These are phyloP conservation scores for Botryotinia narcissicola DNA, from an alignment of 2,329 filamentous ascomycete species.

Conservation along the genomic window DNA sequence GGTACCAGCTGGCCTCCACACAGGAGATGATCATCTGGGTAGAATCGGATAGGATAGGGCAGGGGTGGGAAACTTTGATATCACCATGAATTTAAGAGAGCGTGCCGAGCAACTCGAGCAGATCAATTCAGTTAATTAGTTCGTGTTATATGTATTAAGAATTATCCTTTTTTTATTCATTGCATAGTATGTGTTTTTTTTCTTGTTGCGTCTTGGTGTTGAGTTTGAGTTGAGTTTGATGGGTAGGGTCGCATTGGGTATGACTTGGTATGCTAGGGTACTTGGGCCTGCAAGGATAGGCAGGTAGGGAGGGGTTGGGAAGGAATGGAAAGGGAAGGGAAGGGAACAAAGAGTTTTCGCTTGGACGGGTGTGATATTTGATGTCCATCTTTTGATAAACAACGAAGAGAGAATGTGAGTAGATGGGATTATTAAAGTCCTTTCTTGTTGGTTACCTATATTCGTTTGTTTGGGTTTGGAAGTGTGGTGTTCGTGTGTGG, in stretches of 20 bases:
- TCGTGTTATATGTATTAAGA: conserved; percentile 11
- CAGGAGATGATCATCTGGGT: not conserved
- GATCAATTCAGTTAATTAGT: not conserved
- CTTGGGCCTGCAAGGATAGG: not conserved
- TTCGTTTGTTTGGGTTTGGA: not conserved
- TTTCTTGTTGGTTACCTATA: not conserved
- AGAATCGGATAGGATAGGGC: not conserved
- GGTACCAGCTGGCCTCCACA: not conserved
- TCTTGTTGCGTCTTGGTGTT: not conserved
- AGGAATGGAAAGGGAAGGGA: not conserved
- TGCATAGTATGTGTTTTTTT: not conserved
- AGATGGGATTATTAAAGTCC: not conserved
- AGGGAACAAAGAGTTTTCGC: not conserved
- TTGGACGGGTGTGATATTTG: not conserved
- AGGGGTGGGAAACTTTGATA: not conserved
- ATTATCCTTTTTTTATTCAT: not conserved
- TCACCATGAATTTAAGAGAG: not conserved
- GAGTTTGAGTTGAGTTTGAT: not conserved
- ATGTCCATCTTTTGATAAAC: not conserved
- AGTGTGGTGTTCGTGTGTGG: not conserved
- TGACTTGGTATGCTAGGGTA: not conserved
- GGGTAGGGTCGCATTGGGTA: not conserved
- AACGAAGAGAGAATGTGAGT: not conserved
- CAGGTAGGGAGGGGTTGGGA: not conserved
- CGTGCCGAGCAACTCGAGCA: not conserved